Percentiles rank a stretch among this genome's conserved stretches.
Conservation (phyloP, 2,329 filamentous ascomycete species). For the Aspergillus novofumigatus region DNA sequence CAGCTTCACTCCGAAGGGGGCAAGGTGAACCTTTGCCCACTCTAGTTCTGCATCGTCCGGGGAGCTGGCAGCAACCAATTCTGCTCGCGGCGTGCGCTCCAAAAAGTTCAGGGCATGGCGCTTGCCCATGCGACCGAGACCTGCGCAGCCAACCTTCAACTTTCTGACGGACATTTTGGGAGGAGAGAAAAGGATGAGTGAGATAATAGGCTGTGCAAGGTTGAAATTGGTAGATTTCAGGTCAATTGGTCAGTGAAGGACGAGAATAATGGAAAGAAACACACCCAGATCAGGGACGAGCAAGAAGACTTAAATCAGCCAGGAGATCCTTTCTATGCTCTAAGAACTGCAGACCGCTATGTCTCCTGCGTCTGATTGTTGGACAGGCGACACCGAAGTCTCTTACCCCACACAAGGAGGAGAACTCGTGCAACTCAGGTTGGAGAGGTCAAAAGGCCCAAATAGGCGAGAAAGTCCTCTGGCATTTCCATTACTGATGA, state of each 20-base stretch:
- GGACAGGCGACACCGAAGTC: neutral
- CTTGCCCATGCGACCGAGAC: conserved; percentile 50
- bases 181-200: neutral
- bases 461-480: neutral
- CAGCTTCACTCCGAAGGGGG: conserved; percentile 49
- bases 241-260: neutral
- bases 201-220: neutral
- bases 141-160: conserved; percentile 46
- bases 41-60: conserved; percentile 44
- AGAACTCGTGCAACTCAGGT: neutral
- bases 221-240: neutral
- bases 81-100: conserved; percentile 44
- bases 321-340: neutral
- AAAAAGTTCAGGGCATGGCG: conserved; percentile 49
- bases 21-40: conserved; percentile 50
- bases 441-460: neutral
- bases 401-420: neutral
- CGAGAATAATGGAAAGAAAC: neutral
- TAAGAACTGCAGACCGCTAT: neutral
- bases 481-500: neutral
- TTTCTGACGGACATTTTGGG: conserved; percentile 25
- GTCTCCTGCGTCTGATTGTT: neutral
- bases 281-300: neutral
- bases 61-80: conserved; percentile 48
- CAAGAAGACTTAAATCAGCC: neutral